Evolutionary conservation across 106 monocot genomes (phyloP), one percentile per base, ranked within the genome.

Genomic region (Hemerocallis citrina): DNA sequence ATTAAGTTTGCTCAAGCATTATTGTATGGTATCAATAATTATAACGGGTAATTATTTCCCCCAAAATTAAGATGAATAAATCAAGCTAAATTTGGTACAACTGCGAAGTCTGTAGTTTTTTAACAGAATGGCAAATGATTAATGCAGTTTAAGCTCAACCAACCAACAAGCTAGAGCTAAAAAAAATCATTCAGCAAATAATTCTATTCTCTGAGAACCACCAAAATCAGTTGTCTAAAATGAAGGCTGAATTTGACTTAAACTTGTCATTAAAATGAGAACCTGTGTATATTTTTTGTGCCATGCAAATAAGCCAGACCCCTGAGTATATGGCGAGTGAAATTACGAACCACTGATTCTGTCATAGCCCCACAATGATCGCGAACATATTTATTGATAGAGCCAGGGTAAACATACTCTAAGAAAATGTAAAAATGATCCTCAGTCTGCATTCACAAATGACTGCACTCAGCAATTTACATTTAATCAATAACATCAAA

Each of bases 331-430:
- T 98, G 96, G 20, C 96, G 81, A 24, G 96, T 92, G 64, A 98
- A 98, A 71, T 77, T 98, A 47, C 96, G 91, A 67, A 98, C 84
- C 29, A 98, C 79, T 32, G 96, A 98, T 81, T 98, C 96, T 55
- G 96, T 88, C 74, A 98, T 85, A 16, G 77, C 88, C 68, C 88
- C 81, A 70, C 63, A 84, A 70, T 91, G 81, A 22, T 92, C 87
- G n/a, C 68, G 73, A 51, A 88, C 79, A 68, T 92, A 98, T 45
- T 85, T 98, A 52, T 88, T 76, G 33, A 98, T 98, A 44, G 96
- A 88, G 57, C 96, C 96, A 66, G 96, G 96, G 60, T 79, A 69
- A 65, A 98, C 88, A 81, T 85, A 82, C 70, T 98, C 96, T 52
- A 98, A 70, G 63, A 79, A 98, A 77, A 98, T 98, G 72, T 81